A percentile compares a stretch with the other conserved stretches of the same genome.
Evolutionary conservation across 495 filamentous ascomycete genomes (phyloP).

Genomic region (Tuber umbilicatum): DNA sequence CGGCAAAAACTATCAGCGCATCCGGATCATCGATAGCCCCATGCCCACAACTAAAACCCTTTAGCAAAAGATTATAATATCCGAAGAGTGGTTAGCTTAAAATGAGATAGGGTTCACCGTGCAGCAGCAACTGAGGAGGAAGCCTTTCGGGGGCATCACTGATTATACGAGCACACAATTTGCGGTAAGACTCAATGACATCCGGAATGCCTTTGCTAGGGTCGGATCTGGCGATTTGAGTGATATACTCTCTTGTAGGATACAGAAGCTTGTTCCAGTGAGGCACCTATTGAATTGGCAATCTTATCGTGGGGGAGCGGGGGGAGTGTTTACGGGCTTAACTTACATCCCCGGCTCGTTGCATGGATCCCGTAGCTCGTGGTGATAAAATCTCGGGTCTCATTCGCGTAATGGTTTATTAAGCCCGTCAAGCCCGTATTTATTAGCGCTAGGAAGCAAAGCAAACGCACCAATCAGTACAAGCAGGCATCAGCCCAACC

Average conservation of each 20-base stretch:
- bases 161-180: slow-evolving; percentile 58
- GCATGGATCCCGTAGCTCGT: slow-evolving; percentile 64
- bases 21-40: too few species aligned
- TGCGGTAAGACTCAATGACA: too few species aligned
- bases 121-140: slow-evolving; percentile 68
- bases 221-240: slow-evolving; percentile 75
- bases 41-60: slow-evolving; percentile 54
- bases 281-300: slow-evolving; percentile 13
- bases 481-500: slow-evolving; percentile 73
- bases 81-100: background rate
- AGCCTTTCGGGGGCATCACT: slow-evolving; percentile 45
- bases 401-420: slow-evolving; percentile 72
- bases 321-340: background rate
- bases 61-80: slow-evolving; percentile 12
- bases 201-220: too few species aligned
- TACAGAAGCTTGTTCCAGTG: slow-evolving; percentile 58
- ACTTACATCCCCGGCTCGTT: slow-evolving; percentile 53
- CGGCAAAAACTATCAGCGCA: slow-evolving; percentile 63
- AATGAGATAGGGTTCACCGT: slow-evolving; percentile 9
- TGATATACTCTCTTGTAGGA: slow-evolving; percentile 69
- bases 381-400: slow-evolving; percentile 69
- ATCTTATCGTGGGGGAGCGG: background rate
- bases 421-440: too few species aligned
- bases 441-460: background rate
- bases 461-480: slow-evolving; percentile 64